Evolutionary conservation across 495 filamentous ascomycete genomes (phyloP), one percentile per base, ranked within the genome.

Genomic region (Umbilicaria muhlenbergii): DNA sequence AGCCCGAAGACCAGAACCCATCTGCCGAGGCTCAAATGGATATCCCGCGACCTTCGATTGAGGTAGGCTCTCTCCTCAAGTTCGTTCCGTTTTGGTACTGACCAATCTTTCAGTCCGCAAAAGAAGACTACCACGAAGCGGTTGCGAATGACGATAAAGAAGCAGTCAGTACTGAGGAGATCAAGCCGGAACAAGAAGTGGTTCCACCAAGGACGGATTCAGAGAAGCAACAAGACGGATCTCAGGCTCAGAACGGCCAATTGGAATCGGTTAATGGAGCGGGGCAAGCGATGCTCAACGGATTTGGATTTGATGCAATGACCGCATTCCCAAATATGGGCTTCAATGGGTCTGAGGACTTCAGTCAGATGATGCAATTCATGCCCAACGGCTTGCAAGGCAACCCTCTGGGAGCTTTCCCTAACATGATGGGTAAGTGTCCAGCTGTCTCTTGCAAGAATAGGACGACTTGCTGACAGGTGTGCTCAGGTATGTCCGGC

Each of bases 361-460:
- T 88, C 55, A 83, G 75, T 57, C 77, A 83, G 49, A 93, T 83
- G 74, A 70, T 74, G 58, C 67, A 72, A 46, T 68, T 74, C 49
- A 86, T 86, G 79, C 70, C 78, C 46, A 81, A 74, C 58, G 72
- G 75, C 46, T 86, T 88, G 80, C 68, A 67, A 41, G 74, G 73
- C 46, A 66, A 64, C 38, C 62, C 62, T 24, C 78, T 80, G 58
- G 65, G 68, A 40, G 62, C 64, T 49, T 83, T 82, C 58, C 75
- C 77, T 24, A 76, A 75, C 47, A 87, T 93, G 77, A 85, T 86
- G 84, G 83, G 88, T 94, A 69, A 56, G 87, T 71, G 11, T 34
- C 31, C 19, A 17, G 31, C 44, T 43, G 11, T 38, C 32, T 17
- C 36, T 31, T 19, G 32, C 15, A 17, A 42, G 3, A 28, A 43